Conservation (phyloP, 768 basidiomycete genomes). For the Polyporus arcularius region DNA sequence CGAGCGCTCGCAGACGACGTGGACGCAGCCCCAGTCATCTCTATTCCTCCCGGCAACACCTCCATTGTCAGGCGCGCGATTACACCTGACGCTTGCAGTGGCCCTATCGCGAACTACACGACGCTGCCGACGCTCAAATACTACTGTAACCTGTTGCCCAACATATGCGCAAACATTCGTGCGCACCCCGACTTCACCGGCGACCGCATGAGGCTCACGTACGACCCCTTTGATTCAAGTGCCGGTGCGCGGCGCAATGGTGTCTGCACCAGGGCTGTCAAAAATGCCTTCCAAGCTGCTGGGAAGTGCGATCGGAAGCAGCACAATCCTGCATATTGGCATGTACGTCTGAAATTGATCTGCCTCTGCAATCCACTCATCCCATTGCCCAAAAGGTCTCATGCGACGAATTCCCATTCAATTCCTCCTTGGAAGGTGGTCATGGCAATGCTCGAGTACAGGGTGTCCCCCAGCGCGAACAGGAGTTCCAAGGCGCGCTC, state of each 20-base stretch:
- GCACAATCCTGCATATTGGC: constrained; percentile 4
- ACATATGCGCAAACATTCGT: constrained; percentile 10
- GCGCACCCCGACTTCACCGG: neutral
- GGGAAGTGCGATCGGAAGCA: constrained; percentile 6
- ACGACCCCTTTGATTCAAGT: constrained; percentile 1
- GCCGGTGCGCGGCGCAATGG: neutral
- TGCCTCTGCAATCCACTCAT: no score
- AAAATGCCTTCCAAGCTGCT: neutral
- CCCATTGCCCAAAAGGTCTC: neutral
- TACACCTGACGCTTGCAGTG: neutral
- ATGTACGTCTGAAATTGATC: neutral
- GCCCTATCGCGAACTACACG: neutral
- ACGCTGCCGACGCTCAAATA: constrained; percentile 5
- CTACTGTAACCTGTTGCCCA: constrained; percentile 4
- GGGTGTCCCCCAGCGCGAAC: constrained; percentile 1
- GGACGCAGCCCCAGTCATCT: neutral
- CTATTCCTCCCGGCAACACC: neutral
- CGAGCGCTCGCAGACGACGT: neutral
- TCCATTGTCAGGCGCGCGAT: neutral
- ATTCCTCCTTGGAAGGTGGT: constrained; percentile 2
- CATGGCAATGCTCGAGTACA: neutral
- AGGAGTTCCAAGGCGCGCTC: neutral
- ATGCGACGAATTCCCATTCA: constrained; percentile 14
- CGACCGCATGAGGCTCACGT: constrained; percentile 1
- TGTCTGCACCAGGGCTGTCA: neutral